phyloP scores from a whole-genome alignment of 78 protist genomes.

The Polysphondylium violaceum region DNA sequence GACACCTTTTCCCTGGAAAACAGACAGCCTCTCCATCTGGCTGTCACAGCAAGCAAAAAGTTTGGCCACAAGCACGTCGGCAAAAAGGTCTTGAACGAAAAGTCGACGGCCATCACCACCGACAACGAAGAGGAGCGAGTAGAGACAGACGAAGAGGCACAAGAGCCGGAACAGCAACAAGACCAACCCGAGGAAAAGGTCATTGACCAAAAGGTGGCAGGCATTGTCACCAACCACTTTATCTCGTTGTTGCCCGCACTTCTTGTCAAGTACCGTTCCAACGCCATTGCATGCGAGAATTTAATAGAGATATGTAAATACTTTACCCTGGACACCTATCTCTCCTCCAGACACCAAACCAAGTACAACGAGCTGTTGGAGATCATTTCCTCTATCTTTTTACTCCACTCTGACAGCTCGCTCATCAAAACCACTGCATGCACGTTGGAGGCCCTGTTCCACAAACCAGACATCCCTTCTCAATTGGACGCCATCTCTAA shows the following conservation, averaged over 20 bases:
- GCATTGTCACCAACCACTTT: constrained; percentile 10
- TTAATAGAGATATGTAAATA: constrained; percentile 38
- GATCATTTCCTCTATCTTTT: background rate
- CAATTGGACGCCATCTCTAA: constrained; percentile 44
- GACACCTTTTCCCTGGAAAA: background rate
- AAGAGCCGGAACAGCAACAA: background rate
- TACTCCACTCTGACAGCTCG: background rate
- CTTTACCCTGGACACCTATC: constrained; percentile 31
- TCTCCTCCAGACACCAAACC: constrained; percentile 15
- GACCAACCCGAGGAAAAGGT: too few relatives aligned
- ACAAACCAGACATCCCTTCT: constrained; percentile 23
- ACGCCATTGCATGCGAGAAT: background rate
- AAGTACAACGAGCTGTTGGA: constrained; percentile 28
- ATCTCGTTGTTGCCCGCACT: constrained; percentile 21
- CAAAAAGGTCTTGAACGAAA: background rate
- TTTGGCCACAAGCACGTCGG: background rate
- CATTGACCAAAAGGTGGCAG: background rate
- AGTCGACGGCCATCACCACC: background rate
- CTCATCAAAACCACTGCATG: constrained; percentile 2
- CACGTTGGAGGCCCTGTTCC: constrained; percentile 2
- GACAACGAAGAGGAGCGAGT: background rate
- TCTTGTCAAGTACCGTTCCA: background rate
- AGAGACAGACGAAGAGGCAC: background rate
- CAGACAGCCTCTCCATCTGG: background rate
- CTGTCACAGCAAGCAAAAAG: background rate